Conservation (phyloP, 108 stramenopile species). For the Pseudonitzschia multiseries region DNA sequence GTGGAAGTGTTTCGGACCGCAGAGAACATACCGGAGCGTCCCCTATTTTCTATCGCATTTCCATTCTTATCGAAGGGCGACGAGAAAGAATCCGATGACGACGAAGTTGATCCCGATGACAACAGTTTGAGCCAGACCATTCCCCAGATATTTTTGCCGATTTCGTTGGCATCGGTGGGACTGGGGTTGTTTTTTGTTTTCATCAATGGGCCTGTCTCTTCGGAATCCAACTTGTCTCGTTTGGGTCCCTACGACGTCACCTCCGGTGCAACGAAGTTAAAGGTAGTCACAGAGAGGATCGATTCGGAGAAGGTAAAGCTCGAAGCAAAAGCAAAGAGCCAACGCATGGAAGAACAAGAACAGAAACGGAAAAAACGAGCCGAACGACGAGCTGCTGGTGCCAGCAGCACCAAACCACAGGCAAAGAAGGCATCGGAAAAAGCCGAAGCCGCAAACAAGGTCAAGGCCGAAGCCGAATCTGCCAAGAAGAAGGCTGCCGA, state of each 20-base stretch:
- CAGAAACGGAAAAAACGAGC: neutral
- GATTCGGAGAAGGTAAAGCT: conserved; percentile 12
- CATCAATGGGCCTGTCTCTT: neutral
- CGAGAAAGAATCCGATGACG: neutral
- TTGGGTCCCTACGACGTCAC: conserved; percentile 9
- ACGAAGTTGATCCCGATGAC: neutral
- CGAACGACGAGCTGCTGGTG: neutral
- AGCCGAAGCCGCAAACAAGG: conserved; percentile 4
- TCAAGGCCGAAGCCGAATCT: neutral
- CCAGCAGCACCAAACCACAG: neutral
- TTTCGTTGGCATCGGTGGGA: neutral
- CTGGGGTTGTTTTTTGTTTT: neutral
- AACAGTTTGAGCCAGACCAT: neutral
- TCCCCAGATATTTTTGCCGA: conserved; percentile 1
- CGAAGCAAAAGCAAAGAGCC: neutral
- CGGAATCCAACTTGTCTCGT: neutral
- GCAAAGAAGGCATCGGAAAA: neutral
- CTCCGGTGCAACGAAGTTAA: neutral
- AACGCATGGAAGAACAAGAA: neutral
- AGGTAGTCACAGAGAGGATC: conserved; percentile 3
- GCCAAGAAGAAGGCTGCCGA: conserved; percentile 6
- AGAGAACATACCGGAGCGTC: neutral
- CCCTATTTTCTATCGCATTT: neutral
- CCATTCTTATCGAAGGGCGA: neutral
- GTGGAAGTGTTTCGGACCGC: conserved; percentile 7